These are phyloP conservation scores for Pythium grandisporangium DNA, from an alignment of 352 stramenopile species.

Conservation along the genomic window DNA sequence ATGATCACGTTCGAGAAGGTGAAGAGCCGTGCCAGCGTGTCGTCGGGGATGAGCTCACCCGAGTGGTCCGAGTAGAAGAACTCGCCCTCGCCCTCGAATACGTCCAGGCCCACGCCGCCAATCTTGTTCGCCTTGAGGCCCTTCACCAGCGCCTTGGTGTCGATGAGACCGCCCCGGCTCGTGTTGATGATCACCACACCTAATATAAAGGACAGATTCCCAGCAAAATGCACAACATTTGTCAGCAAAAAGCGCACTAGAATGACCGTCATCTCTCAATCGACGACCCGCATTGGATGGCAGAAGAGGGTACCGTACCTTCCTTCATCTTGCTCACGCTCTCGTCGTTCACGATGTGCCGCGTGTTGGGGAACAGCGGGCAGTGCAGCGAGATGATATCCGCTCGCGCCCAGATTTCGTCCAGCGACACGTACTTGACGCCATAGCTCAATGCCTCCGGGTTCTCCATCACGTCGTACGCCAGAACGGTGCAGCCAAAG, in stretches of 20 bases:
- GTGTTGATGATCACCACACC: slow-evolving; percentile 88
- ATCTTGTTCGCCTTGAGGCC: slow-evolving; percentile 79
- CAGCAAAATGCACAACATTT: neutral
- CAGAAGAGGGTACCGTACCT: too few relatives aligned
- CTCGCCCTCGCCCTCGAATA: slow-evolving; percentile 77
- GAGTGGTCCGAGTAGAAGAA: slow-evolving; percentile 78
- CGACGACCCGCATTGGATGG: too few relatives aligned
- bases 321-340: slow-evolving; percentile 85
- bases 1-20: slow-evolving; percentile 81
- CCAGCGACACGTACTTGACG: slow-evolving; percentile 45
- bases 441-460: slow-evolving; percentile 27
- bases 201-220: neutral
- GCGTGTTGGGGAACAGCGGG: slow-evolving; percentile 71
- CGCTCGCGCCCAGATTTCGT: slow-evolving; percentile 49
- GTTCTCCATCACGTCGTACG: slow-evolving; percentile 57
- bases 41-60: slow-evolving; percentile 51
- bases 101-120: slow-evolving; percentile 70
- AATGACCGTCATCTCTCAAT: too few relatives aligned
- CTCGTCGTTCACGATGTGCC: slow-evolving; percentile 77
- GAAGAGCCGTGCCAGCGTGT: slow-evolving; percentile 62
- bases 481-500: slow-evolving; percentile 31
- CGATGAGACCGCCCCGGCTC: slow-evolving; percentile 77
- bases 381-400: slow-evolving; percentile 88
- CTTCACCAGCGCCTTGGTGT: slow-evolving; percentile 73
- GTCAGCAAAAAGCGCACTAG: too few relatives aligned